Evolutionary conservation across 83 land plant genomes (phyloP).

Genomic region (Picea abies): DNA sequence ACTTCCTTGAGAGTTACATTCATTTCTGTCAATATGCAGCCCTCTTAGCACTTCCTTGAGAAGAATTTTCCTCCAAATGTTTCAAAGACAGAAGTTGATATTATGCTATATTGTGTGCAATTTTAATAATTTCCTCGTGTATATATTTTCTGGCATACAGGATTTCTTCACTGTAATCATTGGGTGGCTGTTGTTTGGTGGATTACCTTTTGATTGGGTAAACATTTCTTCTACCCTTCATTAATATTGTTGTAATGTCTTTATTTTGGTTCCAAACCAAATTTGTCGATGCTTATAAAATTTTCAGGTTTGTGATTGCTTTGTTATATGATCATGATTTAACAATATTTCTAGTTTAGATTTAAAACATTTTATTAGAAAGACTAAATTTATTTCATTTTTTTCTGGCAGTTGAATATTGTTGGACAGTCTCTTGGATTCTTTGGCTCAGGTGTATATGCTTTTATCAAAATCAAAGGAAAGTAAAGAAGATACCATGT

Average conservation of each 20-base stretch:
- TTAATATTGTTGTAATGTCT: no score
- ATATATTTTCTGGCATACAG: constrained; percentile 32
- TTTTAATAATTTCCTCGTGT: constrained; percentile 7
- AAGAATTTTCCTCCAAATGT: background rate
- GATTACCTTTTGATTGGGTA: constrained; percentile 96
- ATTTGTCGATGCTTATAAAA: background rate
- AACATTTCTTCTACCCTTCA: constrained; percentile 8
- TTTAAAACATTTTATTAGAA: background rate
- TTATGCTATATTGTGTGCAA: background rate
- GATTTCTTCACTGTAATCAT: constrained; percentile 88
- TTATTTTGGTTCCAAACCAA: background rate
- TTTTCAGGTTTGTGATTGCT: background rate
- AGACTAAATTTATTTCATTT: constrained; percentile 1
- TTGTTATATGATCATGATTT: background rate
- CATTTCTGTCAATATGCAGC: constrained; percentile 1
- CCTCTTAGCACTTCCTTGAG: background rate
- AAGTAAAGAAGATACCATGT: constrained; percentile 34
- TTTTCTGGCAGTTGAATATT: constrained; percentile 72
- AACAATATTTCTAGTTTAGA: background rate
- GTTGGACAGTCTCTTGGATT: constrained; percentile 91
- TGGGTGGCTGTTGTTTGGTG: constrained; percentile 97
- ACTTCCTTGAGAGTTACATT: background rate
- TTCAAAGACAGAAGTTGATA: background rate
- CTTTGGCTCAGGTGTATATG: constrained; percentile 85
- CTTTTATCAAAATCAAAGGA: constrained; percentile 82